Conservation (phyloP, 2,329 filamentous ascomycete genomes). For the Venturia oleaginea region DNA sequence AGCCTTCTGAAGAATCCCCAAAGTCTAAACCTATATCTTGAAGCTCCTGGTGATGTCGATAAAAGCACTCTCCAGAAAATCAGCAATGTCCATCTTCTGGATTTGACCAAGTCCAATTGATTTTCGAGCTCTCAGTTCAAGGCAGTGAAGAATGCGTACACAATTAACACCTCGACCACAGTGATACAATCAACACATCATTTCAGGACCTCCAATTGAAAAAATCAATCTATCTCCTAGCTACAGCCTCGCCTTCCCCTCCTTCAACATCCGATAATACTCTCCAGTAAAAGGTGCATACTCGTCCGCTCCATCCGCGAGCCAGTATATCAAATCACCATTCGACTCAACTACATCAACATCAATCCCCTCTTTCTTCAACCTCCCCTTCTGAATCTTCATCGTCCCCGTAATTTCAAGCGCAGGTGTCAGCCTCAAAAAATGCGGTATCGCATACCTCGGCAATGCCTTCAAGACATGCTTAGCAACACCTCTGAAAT, state of each 20-base stretch:
- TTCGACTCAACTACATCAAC: constrained; percentile 29
- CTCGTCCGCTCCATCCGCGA: constrained; percentile 24
- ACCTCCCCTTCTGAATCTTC: constrained; percentile 36
- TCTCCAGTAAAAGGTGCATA: constrained; percentile 32
- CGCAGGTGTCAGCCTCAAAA: constrained; percentile 30
- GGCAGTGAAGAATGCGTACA: too few species aligned
- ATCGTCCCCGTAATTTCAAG: constrained; percentile 38
- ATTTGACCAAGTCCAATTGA: too few species aligned
- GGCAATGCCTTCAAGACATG: constrained; percentile 33
- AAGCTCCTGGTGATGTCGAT: too few species aligned
- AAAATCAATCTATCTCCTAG: too few species aligned
- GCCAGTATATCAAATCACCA: constrained; percentile 33
- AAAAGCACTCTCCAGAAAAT: too few species aligned
- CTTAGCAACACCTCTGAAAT: constrained; percentile 28
- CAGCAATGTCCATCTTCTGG: too few species aligned
- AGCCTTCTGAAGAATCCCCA: too few species aligned
- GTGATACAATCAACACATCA: too few species aligned
- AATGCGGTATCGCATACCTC: constrained; percentile 37
- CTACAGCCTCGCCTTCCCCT: constrained; percentile 18
- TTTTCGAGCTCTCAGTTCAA: too few species aligned
- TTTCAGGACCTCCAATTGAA: too few species aligned
- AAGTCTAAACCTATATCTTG: too few species aligned
- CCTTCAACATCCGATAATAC: constrained; percentile 28
- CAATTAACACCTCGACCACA: too few species aligned
- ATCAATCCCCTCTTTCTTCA: constrained; percentile 36